Percentiles rank a stretch among this genome's conserved stretches.
These are phyloP conservation scores for Aspergillus versicolor DNA, from an alignment of 2,329 filamentous ascomycete species.

Conservation along the genomic window DNA sequence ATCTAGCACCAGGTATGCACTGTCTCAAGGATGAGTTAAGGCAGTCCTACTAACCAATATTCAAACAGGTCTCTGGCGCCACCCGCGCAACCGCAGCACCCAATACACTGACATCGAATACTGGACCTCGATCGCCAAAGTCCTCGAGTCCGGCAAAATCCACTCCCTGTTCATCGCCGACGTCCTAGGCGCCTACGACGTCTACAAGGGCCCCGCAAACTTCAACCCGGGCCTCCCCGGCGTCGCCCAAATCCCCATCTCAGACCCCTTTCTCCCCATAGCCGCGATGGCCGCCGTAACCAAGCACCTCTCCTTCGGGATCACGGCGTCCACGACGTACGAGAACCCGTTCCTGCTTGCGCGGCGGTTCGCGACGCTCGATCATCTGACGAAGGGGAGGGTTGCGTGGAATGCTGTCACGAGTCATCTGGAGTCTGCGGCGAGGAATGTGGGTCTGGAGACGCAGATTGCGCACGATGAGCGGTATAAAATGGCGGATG, in stretches of 20 bases:
- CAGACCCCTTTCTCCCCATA: conserved; percentile 37
- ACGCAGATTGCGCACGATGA: conserved; percentile 46
- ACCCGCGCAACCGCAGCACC: conserved; percentile 29
- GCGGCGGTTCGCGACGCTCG: conserved; percentile 51
- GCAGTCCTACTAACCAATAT: neutral
- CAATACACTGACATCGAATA: conserved; percentile 41
- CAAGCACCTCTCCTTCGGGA: conserved; percentile 45
- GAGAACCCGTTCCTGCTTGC: conserved; percentile 54
- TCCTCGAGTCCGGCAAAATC: conserved; percentile 47
- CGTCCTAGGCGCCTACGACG: conserved; percentile 44
- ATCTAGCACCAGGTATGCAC: conserved; percentile 29
- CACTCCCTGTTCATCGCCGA: conserved; percentile 51
- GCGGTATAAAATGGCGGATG: conserved; percentile 46
- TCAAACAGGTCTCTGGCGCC: conserved; percentile 31
- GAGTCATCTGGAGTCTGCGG: conserved; percentile 43
- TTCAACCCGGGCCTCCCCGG: conserved; percentile 35
- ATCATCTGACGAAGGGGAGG: conserved; percentile 50
- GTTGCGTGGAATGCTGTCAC: conserved; percentile 54
- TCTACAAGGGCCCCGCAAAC: conserved; percentile 43
- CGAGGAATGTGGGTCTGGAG: conserved; percentile 42
- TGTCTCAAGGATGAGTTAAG: neutral
- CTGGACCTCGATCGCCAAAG: conserved; percentile 47
- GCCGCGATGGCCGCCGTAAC: conserved; percentile 47
- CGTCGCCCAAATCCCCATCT: conserved; percentile 40
- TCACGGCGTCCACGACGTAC: conserved; percentile 53